Evolutionary conservation across 1,284 basidiomycete genomes (phyloP), one percentile per base, ranked within the genome.

Genomic region (Moesziomyces antarcticus): DNA sequence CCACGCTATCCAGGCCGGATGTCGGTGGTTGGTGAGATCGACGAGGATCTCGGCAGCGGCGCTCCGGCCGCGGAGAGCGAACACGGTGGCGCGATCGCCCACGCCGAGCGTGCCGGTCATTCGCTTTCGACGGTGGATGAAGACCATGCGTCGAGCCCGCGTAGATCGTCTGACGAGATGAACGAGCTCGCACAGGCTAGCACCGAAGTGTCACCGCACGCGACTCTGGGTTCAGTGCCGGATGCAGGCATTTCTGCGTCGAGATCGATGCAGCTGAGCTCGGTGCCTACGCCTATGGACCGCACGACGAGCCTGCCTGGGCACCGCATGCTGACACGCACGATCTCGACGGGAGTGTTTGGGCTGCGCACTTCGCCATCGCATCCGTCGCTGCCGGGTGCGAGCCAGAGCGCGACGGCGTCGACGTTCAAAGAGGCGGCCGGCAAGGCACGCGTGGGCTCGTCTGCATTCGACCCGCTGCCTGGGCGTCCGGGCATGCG

Each of bases 1-100:
- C 82, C 82, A n/a, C 73, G 73, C 22, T 84, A 82, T 47, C 80
- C 80, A 0, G 78, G 76, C 11, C 65, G 70, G 21, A 74, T 74
- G 66, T 70, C 72, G 40, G 72, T 74, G 21, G 54, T 74, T 2
- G 72, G 72, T 21, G 73, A 71, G 57, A 75, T 71, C 13, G 68
- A 75, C 43, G 56, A 62, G 42, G 60, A 67, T n/a, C 44, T 22
- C 1, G 42, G 18, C 5, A 20, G 20, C 35, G 40, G 24, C 3
- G 14, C 40, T n/a, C 22, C 33, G 4, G 46, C 48, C 1, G 13
- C 30, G 13, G 46, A 52, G 16, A 50, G 37, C 16, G 44, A 24
- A 16, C 45, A 45, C 3, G 47, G 21, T 1, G 43, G 22, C 5
- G 37, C 25, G 55, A 25, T 37, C 25, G 33, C 22, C 2, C 25